Base-by-base conservation (phyloP, 768 basidiomycete genomes). In the Sarcomyxa edulis region DNA sequence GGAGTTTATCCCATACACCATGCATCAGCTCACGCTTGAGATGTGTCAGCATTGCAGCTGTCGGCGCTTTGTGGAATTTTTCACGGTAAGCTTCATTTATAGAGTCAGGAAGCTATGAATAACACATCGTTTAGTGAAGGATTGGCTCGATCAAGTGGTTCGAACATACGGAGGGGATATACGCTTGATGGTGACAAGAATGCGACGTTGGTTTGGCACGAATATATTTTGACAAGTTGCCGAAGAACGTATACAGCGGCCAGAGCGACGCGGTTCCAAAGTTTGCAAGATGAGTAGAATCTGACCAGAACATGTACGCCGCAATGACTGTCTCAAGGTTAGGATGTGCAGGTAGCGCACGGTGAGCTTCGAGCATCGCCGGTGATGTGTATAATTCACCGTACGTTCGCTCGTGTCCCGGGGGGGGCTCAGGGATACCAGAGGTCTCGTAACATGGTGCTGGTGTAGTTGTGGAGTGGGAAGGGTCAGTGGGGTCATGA, bases 221-320 rank as follows among this genome's bases (percentile, higher is more conserved):
- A 0, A 32, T 41, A 33, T 66, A 64, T 35, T 68, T 69, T 3
- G 64, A 63, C 4, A 50, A 40, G 25, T 56, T 56, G 1, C 61
- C 64, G 30, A 64, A 58, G 26, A 49, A 59, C 1, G 56, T 40
- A 32, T 65, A 65, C 0, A 58, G 19, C 1, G 64, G 64, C 65
- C 61, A 66, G 0, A 59, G 40, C 1, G 48, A 44, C 1, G 50
- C 54, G 20, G 26, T 39, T 3, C 57, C 58, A 28, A 60, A 60
- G 4, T 32, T 37, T 0, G 53, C 38, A 6, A 59, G 47, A 27
- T 54, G 50, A 3, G 59, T 60, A 0, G 49, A 35, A 35, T 60
- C 59, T 0, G 55, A 57, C 47, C 51, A 59, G 15, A 55, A 47
- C 58, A 60, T 56, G 18, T 52, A 34, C 0, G 50, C 43, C 2